Evolutionary conservation across 164 flowering plant species (phyloP), one percentile per base, ranked within the genome.

Genomic region (Vitis cinerea): DNA sequence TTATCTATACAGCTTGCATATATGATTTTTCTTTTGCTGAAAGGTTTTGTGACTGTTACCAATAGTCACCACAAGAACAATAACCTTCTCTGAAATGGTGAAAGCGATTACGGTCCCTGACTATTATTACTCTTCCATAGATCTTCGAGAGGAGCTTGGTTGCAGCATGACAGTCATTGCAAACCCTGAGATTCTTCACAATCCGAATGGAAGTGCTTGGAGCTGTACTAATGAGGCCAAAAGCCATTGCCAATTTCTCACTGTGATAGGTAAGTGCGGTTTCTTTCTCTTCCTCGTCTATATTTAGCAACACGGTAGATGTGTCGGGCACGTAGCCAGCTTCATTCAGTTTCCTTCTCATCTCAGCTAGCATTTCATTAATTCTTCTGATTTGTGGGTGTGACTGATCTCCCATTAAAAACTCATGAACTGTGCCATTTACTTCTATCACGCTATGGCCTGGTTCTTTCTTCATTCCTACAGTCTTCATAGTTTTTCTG

Each of bases 211-310:
- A 77, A 8, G 77, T 71, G 55, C 74, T 74, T 48, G 88, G 77
- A 51, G 83, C 68, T 44, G 84, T 79, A 61, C 67, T 78, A 16
- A 74, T 82, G 27, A 84, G 79, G 52, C 84, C 85, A 54, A 81
- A 84, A 12, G 88, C 88, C 75, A 83, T 82, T 0, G 90, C 87
- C 63, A 84, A 52, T 72, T 80, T 86, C 76, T 84, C 90, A 66
- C 85, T 84, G 64, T 86, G 88, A 68, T 70, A 77, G 48, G 57
- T 53, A 60, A 84, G 79, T 17, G 82, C 78, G 2, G 74, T 74
- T 77, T 86, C 90, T 69, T 82, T 84, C 79, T 86, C 88, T 74
- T 84, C 88, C 61, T 83, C 84, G 1, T 81, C 85, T 19, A 84
- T 52, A 59, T 83, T 82, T 27, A 70, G 63, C 66, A 85, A 59